Percentiles rank a stretch among this genome's conserved stretches.
These are phyloP conservation scores for Ormosia semicastrata DNA, from an alignment of 306 rosid species.

Conservation along the genomic window DNA sequence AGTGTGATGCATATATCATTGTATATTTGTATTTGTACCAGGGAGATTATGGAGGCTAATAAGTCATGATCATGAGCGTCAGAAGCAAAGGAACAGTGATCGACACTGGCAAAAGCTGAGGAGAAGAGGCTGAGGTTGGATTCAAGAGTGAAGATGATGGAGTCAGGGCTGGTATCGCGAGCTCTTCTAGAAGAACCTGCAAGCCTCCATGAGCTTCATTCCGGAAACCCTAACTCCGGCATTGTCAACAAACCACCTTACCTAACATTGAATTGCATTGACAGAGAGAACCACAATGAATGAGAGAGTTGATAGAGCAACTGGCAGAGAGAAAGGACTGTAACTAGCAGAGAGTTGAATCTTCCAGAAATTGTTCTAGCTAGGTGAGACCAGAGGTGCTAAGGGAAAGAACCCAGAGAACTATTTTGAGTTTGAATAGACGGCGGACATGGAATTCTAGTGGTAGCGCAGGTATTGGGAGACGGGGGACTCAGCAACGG, in stretches of 20 bases:
- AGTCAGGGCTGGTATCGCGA: constrained; percentile 75
- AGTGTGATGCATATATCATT: no score
- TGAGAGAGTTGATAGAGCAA: not conserved
- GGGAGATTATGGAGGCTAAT: constrained; percentile 73
- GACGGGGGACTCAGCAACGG: constrained; percentile 88
- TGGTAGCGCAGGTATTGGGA: constrained; percentile 84
- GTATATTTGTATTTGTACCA: constrained; percentile 29
- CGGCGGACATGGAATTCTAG: constrained; percentile 43
- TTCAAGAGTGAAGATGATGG: constrained; percentile 81
- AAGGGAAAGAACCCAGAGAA: no score
- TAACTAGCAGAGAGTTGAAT: no score
- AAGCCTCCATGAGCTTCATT: constrained; percentile 42
- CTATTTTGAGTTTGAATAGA: constrained; percentile 52
- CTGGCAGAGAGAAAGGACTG: no score
- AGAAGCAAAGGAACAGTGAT: constrained; percentile 88
- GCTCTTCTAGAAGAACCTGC: constrained; percentile 38
- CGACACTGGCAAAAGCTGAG: constrained; percentile 89
- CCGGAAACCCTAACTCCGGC: constrained; percentile 86
- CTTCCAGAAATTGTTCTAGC: no score
- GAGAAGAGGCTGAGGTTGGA: constrained; percentile 89
- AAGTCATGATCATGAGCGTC: constrained; percentile 86
- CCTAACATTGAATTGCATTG: not conserved
- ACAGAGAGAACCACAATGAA: not conserved
- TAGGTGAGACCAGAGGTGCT: no score
- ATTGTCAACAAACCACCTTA: constrained; percentile 18